Base-by-base conservation (phyloP, 768 basidiomycete genomes). In the Hygrocybe coccinea region DNA sequence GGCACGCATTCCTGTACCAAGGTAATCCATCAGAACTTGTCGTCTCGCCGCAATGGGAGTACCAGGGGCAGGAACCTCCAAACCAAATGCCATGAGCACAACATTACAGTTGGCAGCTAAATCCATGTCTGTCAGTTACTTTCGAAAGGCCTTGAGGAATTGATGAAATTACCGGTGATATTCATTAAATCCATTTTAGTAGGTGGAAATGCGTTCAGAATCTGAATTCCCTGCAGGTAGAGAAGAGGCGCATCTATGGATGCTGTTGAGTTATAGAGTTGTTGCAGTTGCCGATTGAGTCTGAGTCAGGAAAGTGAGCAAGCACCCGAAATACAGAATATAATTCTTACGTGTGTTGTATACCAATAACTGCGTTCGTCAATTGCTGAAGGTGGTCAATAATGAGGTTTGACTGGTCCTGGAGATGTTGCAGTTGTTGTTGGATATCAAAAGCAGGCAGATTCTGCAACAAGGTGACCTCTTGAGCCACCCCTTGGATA, bases 21-120 rank as follows among this genome's bases (percentile, higher is more conserved):
- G n/a, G n/a, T n/a, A n/a, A n/a, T 68, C 2, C 65, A 45, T 45
- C 12, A 45, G 43, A 21, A 45, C 19, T 45, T 45, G 43, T 12
- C 43, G 43, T 21, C 43, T 45, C 19, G 43, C 43, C 10, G 43
- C 19, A 45, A 45, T 45, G 19, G 43, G 43, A 8, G 19, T 45
- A 21, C 19, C 19, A 17, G 43, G 11, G 19, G 43, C 9, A 45
- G 43, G 43, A 8, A 45, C 43, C 8, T 12, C 19, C 19, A 45
- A 45, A 45, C 19, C 43, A 11, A 45, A 17, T 45, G 43, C 43
- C 8, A 12, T 21, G 19, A 45, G 43, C 19, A 17, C 19, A 8
- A 21, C 43, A 45, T 45, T 45, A 45, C 43, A 45, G 19, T 21
- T 45, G 10, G 43, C 43, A 21, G 43, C 43, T 45, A 17, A 8